Evolutionary conservation across 2,329 filamentous ascomycete species (phyloP).

Genomic region (Xylariaceae sp.): DNA sequence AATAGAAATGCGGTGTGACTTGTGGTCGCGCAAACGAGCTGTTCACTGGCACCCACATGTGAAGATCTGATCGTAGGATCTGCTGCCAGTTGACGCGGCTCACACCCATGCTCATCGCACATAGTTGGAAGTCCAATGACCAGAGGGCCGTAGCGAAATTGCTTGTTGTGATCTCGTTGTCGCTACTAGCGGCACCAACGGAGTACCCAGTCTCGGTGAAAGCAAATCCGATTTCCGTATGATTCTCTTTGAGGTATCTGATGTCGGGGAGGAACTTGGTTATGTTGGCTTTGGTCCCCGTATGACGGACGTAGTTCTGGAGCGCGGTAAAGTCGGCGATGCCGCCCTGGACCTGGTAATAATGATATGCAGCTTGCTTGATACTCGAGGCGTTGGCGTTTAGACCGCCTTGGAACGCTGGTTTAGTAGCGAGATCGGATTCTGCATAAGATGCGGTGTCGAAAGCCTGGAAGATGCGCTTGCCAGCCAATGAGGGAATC

Average conservation of each 20-base stretch:
- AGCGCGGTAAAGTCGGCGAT: conserved; percentile 5
- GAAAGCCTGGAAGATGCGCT: conserved; percentile 14
- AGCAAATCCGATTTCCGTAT: conserved; percentile 10
- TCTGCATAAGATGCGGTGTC: conserved; percentile 11
- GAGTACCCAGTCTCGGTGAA: conserved; percentile 15
- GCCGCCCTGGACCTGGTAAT: conserved; percentile 13
- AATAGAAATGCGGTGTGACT: conserved; percentile 15
- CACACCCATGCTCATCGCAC: conserved; percentile 11
- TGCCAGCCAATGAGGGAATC: conserved; percentile 8
- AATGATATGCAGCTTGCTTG: conserved; percentile 16
- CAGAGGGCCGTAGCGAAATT: conserved; percentile 16
- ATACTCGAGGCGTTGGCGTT: conserved; percentile 13
- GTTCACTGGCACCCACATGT: conserved; percentile 14
- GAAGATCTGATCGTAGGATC: conserved; percentile 11
- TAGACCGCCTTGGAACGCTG: conserved; percentile 11
- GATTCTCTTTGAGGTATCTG: conserved; percentile 9
- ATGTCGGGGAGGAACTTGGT: conserved; percentile 12
- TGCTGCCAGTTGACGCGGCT: conserved; percentile 15
- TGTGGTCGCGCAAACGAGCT: conserved; percentile 5
- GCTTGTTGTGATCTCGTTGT: conserved; percentile 5
- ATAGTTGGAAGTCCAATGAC: conserved; percentile 16
- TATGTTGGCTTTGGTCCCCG: conserved; percentile 10
- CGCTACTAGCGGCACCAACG: conserved; percentile 5
- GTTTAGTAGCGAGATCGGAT: conserved; percentile 5
- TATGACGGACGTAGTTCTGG: conserved; percentile 14